Base-by-base conservation (phyloP, 768 basidiomycete species). In the Tricholoma hemisulphureum region DNA sequence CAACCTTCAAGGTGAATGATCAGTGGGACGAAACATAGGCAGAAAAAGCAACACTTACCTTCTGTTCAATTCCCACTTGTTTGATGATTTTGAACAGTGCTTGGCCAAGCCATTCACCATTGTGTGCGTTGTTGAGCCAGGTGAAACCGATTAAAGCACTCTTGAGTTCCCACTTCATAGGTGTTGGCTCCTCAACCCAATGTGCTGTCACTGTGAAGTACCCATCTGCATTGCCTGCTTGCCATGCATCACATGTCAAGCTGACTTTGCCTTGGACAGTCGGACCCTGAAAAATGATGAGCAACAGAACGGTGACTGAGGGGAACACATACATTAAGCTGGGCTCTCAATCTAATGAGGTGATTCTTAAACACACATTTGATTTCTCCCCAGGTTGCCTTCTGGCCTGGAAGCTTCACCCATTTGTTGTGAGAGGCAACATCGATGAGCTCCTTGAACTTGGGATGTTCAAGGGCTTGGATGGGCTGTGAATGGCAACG, bases 401-500 rank as follows among this genome's bases (percentile, higher is more conserved):
- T 31, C 10, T 10, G 29, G 29, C 29, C 29, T 6, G 29, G n/a
- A n/a, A n/a, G n/a, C n/a, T n/a, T n/a, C n/a, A n/a, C n/a, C n/a
- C n/a, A n/a, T n/a, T n/a, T n/a, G 39, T 41, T 20, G 39, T 18
- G 18, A 41, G 39, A 41, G 20, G 39, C 39, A 20, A 41, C 39
- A 41, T 41, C n/a, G 6, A 41, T 41, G 7, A 43, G 29, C 71
- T 20, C 58, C 69, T 53, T 74, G 70, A 32, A 76, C 65, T 6
- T 67, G 61, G 1, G 73, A 79, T 58, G 79, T 37, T 37, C 5
- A 16, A 14, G n/a, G n/a, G n/a, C n/a, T n/a, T n/a, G n/a, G n/a
- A n/a, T n/a, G n/a, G 78, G 3, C 73, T 75, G 6, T 65, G 66
- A 59, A 78, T n/a, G n/a, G n/a, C 71, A 63, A 70, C 73, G 13